A percentile compares a stretch with the other conserved stretches of the same genome.
Evolutionary conservation across 352 stramenopile species (phyloP).

Genomic region (Phytopythium ostracodes): DNA sequence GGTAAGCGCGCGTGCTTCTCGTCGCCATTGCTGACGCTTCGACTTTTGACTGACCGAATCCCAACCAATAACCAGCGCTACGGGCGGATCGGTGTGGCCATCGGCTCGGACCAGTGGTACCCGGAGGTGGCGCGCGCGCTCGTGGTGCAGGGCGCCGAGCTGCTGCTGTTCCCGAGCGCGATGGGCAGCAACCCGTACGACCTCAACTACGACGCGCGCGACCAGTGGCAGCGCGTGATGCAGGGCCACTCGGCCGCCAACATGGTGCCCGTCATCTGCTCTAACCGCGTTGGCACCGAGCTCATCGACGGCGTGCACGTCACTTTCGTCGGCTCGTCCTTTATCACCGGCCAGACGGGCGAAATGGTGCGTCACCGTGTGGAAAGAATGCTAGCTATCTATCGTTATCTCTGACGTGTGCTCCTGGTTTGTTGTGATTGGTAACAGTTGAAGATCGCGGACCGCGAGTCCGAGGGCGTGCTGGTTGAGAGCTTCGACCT

Average conservation of each 20-base stretch:
- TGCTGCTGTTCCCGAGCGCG: constrained; percentile 77
- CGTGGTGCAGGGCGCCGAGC: constrained; percentile 86
- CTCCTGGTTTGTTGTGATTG: background rate
- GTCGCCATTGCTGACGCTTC: background rate
- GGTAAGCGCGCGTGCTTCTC: constrained; percentile 20
- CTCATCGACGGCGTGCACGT: constrained; percentile 76
- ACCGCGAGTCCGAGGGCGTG: constrained; percentile 84
- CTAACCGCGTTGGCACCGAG: constrained; percentile 87
- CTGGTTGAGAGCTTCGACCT: constrained; percentile 84
- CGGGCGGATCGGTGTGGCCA: constrained; percentile 83
- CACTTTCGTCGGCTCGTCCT: constrained; percentile 91
- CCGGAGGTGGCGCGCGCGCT: constrained; percentile 86
- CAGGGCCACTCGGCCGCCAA: constrained; percentile 87
- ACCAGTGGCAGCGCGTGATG: constrained; percentile 92
- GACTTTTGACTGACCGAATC: constrained; percentile 1
- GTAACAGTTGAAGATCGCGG: constrained; percentile 75
- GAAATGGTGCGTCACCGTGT: constrained; percentile 56
- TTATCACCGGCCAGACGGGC: constrained; percentile 90
- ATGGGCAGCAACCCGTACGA: constrained; percentile 89
- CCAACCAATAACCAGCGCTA: constrained; percentile 52
- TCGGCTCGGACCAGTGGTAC: constrained; percentile 93
- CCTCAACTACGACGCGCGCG: constrained; percentile 77
- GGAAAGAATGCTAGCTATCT: background rate
- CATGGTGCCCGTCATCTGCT: constrained; percentile 89
- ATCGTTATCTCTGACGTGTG: background rate